Evolutionary conservation across 345 rosid species (phyloP).

Genomic region (Dimocarpus longan): DNA sequence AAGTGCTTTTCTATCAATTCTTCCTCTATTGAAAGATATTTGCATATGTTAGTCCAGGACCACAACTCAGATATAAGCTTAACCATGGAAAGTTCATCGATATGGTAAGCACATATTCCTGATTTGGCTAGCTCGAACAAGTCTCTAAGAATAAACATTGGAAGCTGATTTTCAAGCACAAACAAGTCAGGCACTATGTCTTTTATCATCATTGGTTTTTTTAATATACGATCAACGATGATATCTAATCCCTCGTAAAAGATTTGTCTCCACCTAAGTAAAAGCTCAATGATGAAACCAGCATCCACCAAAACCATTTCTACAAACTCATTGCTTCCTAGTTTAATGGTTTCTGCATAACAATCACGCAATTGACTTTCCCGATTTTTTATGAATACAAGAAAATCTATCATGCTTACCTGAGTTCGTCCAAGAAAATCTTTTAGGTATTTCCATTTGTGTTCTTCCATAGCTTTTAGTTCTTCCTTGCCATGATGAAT

Average conservation of each 20-base stretch:
- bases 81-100: neutral
- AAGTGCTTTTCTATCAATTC: neutral
- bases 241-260: neutral
- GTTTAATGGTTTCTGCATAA: conserved; percentile 4
- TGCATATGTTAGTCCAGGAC: too few relatives aligned
- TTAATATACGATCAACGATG: neutral
- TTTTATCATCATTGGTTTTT: conserved; percentile 4
- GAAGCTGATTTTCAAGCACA: conserved; percentile 33
- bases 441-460: conserved; percentile 16
- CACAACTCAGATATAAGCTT: neutral
- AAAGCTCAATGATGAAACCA: conserved; percentile 16
- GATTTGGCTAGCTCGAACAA: neutral
- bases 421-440: conserved; percentile 3
- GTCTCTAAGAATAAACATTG: conserved; percentile 22
- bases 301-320: conserved; percentile 25
- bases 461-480: conserved; percentile 24
- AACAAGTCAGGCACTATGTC: conserved; percentile 9
- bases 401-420: neutral
- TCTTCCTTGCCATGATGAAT: neutral
- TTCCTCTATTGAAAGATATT: too few relatives aligned
- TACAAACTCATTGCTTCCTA: conserved; percentile 1
- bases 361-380: conserved; percentile 1
- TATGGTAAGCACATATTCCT: neutral
- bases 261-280: neutral
- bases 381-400: neutral